phyloP scores from a whole-genome alignment of 768 basidiomycete genomes.

The Pleurotus eryngii region DNA sequence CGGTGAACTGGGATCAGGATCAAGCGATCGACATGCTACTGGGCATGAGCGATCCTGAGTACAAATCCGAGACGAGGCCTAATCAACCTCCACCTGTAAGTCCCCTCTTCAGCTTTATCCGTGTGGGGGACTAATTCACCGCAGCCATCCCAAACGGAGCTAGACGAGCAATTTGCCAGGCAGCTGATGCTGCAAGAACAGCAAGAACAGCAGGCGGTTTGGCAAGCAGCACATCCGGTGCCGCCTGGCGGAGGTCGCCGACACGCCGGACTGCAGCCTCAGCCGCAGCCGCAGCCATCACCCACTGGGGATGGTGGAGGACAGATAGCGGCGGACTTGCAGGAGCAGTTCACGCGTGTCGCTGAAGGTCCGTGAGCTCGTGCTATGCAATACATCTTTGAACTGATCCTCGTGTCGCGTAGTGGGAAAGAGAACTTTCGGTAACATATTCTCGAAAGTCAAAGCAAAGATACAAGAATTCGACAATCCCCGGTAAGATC shows the following conservation, averaged over 20 bases:
- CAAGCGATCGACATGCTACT: conserved; percentile 74
- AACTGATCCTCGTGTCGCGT: neutral
- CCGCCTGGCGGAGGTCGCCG: conserved; percentile 16
- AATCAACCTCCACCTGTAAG: conserved; percentile 3
- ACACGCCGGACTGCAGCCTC: conserved; percentile 10
- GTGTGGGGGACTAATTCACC: too few species aligned
- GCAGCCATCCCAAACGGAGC: conserved; percentile 56
- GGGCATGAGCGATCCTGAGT: conserved; percentile 84
- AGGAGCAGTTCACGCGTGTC: conserved; percentile 71
- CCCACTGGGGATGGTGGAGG: conserved; percentile 24
- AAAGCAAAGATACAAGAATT: conserved; percentile 83
- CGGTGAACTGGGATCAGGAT: conserved; percentile 68
- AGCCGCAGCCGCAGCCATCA: conserved; percentile 19
- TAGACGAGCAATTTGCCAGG: conserved; percentile 80
- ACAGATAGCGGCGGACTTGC: conserved; percentile 64
- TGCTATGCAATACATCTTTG: neutral
- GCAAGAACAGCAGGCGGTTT: conserved; percentile 35
- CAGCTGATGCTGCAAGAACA: conserved; percentile 66
- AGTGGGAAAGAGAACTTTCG: conserved; percentile 82
- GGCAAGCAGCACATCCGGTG: conserved; percentile 23
- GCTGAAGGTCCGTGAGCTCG: conserved; percentile 63
- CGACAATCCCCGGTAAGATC: conserved; percentile 47
- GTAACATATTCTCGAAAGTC: conserved; percentile 67
- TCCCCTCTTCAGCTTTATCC: neutral
- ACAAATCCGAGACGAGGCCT: conserved; percentile 24